phyloP scores from a whole-genome alignment of 164 flowering plant genomes.

The Cinnamomum chago region DNA sequence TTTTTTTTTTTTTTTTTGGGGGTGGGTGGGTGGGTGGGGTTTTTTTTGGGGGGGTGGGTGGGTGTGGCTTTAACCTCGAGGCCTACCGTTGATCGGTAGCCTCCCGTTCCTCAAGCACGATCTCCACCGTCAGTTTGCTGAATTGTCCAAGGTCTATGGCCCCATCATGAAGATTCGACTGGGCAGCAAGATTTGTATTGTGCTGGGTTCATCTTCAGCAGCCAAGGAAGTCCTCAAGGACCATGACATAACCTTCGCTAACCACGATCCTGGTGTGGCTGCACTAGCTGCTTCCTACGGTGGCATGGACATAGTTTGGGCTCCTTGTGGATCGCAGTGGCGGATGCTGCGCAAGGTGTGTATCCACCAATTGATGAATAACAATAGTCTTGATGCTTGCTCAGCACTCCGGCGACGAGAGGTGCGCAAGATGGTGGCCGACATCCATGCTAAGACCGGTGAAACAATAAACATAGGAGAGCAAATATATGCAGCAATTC shows the following conservation, averaged over 20 bases:
- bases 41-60: too few species aligned
- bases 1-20: too few species aligned
- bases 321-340: slow-evolving; percentile 10
- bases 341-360: slow-evolving; percentile 10
- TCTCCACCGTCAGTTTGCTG: slow-evolving; percentile 21
- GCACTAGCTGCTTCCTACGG: slow-evolving; percentile 1
- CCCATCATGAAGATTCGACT: slow-evolving; percentile 28
- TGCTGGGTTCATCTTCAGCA: slow-evolving; percentile 15
- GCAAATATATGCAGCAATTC: background rate
- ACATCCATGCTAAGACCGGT: slow-evolving; percentile 12
- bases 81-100: slow-evolving; percentile 25
- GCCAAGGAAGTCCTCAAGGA: slow-evolving; percentile 13
- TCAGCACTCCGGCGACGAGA: slow-evolving; percentile 12
- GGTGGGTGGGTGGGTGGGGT: too few species aligned
- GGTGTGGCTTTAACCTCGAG: too few species aligned
- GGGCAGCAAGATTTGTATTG: slow-evolving; percentile 22
- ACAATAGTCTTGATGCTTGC: slow-evolving; percentile 5
- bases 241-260: slow-evolving; percentile 15
- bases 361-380: slow-evolving; percentile 14
- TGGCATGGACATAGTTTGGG: slow-evolving; percentile 13
- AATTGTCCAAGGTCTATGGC: slow-evolving; percentile 18
- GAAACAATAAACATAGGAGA: slow-evolving; percentile 13
- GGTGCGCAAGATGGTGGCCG: slow-evolving; percentile 4
- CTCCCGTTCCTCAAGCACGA: slow-evolving; percentile 19
- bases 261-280: slow-evolving; percentile 1